A percentile compares a stretch with the other conserved stretches of the same genome.
Conservation (phyloP, 176 grass and related monocot genomes). For the Metroxylon sagu region DNA sequence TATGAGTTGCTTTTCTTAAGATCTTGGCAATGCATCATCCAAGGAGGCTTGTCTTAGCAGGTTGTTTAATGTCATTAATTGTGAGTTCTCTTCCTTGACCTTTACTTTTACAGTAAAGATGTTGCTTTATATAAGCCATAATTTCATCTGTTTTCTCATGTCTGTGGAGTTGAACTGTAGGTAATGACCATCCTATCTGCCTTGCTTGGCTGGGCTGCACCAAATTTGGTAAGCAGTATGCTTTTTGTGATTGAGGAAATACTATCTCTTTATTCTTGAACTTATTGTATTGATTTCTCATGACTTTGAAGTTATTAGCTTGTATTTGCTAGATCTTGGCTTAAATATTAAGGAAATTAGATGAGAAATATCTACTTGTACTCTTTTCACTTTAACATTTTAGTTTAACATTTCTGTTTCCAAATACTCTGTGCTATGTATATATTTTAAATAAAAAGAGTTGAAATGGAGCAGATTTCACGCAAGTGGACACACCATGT, state of each 20-base stretch:
- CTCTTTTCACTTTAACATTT: too few species aligned
- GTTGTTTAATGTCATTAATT: constrained; percentile 57
- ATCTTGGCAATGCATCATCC: constrained; percentile 95
- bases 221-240: constrained; percentile 73
- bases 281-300: too few species aligned
- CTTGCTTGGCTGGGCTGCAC: constrained; percentile 81
- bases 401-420: too few species aligned
- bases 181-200: constrained; percentile 87
- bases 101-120: neutral
- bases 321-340: too few species aligned
- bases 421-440: too few species aligned
- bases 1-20: constrained; percentile 39
- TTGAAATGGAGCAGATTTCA: constrained; percentile 64
- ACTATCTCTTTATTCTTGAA: too few species aligned
- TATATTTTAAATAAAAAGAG: too few species aligned
- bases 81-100: constrained; percentile 40
- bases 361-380: too few species aligned
- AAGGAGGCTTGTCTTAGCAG: constrained; percentile 69
- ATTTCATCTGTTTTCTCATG: neutral
- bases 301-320: too few species aligned
- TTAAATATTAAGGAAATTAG: too few species aligned
- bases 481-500: constrained; percentile 91
- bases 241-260: neutral
- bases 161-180: constrained; percentile 31
- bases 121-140: neutral